These are phyloP conservation scores for Ensete ventricosum DNA, from an alignment of 176 grass and related monocot species.

Conservation along the genomic window DNA sequence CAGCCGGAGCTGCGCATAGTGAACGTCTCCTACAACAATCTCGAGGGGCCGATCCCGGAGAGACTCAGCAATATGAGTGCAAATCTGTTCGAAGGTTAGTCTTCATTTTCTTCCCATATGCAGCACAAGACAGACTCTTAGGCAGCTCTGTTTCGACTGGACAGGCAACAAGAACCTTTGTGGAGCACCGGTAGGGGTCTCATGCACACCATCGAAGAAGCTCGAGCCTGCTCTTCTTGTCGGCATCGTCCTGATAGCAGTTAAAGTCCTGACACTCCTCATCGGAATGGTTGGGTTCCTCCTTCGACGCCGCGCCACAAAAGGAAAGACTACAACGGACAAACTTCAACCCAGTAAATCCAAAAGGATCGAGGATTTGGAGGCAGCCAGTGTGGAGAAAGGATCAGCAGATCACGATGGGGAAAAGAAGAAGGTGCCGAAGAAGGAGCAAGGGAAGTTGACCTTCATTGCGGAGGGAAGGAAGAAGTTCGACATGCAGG, in stretches of 20 bases:
- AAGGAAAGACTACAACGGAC: neutral
- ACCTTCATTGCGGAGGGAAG: slow-evolving; percentile 46
- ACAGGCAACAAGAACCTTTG: slow-evolving; percentile 68
- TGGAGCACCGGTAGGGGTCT: slow-evolving; percentile 22
- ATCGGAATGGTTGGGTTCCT: slow-evolving; percentile 24
- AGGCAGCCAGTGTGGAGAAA: neutral
- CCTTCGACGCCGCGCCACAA: neutral
- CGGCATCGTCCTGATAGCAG: slow-evolving; percentile 30
- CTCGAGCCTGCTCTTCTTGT: slow-evolving; percentile 21
- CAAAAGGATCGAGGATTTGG: neutral
- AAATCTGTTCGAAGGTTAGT: slow-evolving; percentile 43
- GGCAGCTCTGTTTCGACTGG: too few relatives aligned
- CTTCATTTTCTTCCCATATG: neutral
- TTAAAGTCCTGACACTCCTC: slow-evolving; percentile 29
- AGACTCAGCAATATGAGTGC: slow-evolving; percentile 27
- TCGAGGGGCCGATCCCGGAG: slow-evolving; percentile 46
- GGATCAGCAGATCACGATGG: too few relatives aligned
- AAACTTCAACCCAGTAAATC: neutral
- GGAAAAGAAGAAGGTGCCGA: neutral
- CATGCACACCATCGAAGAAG: slow-evolving; percentile 18
- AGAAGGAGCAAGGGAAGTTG: slow-evolving; percentile 42
- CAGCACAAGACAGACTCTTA: too few relatives aligned
- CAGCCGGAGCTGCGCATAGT: slow-evolving; percentile 24
- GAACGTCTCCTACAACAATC: slow-evolving; percentile 50
- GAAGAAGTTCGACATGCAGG: slow-evolving; percentile 58